A percentile compares a stretch with the other conserved stretches of the same genome.
These are phyloP conservation scores for Spathaspora jeffriesii DNA, from an alignment of 1,139 yeast genomes.

Conservation along the genomic window DNA sequence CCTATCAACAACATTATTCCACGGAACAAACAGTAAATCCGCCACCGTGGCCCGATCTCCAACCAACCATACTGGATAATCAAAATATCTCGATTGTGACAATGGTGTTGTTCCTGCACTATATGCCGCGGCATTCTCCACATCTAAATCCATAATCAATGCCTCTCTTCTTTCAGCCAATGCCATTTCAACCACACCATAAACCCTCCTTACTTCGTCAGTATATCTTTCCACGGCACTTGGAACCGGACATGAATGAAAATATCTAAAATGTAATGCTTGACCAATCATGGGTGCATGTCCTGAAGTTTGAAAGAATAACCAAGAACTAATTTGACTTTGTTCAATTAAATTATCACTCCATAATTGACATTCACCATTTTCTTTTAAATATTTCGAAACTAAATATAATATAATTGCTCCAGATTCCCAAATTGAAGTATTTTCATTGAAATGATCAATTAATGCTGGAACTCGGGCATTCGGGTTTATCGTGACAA, in stretches of 20 bases:
- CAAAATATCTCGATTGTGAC: conserved; percentile 83
- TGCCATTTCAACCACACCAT: conserved; percentile 95
- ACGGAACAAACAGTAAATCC: conserved; percentile 90
- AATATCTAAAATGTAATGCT: conserved; percentile 90
- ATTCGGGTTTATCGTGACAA: conserved; percentile 88
- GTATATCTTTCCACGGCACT: conserved; percentile 90
- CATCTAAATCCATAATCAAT: conserved; percentile 85
- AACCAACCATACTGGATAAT: conserved; percentile 94
- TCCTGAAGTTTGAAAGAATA: conserved; percentile 93
- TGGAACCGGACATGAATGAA: conserved; percentile 85
- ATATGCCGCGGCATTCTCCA: conserved; percentile 86
- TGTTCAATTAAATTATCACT: conserved; percentile 79
- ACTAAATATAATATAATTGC: conserved; percentile 82
- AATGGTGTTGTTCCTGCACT: conserved; percentile 88
- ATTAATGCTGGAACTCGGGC: conserved; percentile 94
- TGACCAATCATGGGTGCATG: conserved; percentile 99
- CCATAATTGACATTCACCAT: conserved; percentile 79
- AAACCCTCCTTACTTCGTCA: conserved; percentile 91
- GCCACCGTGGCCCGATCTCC: conserved; percentile 92
- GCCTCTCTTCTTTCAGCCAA: conserved; percentile 93
- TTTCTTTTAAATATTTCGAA: conserved; percentile 65
- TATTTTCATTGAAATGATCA: conserved; percentile 79
- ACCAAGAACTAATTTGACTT: conserved; percentile 86
- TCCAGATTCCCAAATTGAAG: conserved; percentile 93
- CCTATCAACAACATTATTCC: conserved; percentile 95